Percentiles rank a stretch among this genome's conserved stretches.
phyloP scores from a whole-genome alignment of 2,329 filamentous ascomycete species.

The Aaosphaeria pasadenensis region DNA sequence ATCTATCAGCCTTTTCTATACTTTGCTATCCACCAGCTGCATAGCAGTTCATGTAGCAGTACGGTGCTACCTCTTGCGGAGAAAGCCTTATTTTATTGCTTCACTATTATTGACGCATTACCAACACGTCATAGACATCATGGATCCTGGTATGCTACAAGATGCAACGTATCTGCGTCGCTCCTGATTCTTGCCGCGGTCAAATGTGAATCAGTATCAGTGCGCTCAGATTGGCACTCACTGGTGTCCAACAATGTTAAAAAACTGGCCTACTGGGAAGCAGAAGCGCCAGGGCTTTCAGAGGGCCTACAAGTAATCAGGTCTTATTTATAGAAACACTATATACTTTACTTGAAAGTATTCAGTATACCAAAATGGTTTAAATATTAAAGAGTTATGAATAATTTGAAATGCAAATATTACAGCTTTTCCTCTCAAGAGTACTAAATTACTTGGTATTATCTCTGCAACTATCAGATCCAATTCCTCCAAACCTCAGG shows the following conservation, averaged over 20 bases:
- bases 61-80: constrained; percentile 1
- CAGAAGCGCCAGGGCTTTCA: constrained; percentile 6
- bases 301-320: no score
- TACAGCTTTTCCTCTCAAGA: no score
- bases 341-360: no score
- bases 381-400: no score
- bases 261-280: constrained; percentile 12
- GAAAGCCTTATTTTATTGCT: constrained; percentile 12
- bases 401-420: no score
- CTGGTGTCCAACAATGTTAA: constrained; percentile 7
- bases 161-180: constrained; percentile 10
- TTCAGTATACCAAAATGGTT: no score
- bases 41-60: constrained; percentile 2
- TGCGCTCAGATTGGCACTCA: background rate
- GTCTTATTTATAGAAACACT: no score
- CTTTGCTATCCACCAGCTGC: constrained; percentile 18
- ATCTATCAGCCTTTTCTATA: constrained; percentile 32
- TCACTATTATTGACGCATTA: constrained; percentile 11
- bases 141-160: constrained; percentile 27
- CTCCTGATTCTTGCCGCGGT: constrained; percentile 22
- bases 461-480: no score
- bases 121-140: constrained; percentile 29
- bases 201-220: constrained; percentile 6
- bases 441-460: no score
- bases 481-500: no score